Percentiles rank a stretch among this genome's conserved stretches.
Evolutionary conservation across 805 yeast genomes (phyloP).

Genomic region (Wickerhamiella slavikovae): DNA sequence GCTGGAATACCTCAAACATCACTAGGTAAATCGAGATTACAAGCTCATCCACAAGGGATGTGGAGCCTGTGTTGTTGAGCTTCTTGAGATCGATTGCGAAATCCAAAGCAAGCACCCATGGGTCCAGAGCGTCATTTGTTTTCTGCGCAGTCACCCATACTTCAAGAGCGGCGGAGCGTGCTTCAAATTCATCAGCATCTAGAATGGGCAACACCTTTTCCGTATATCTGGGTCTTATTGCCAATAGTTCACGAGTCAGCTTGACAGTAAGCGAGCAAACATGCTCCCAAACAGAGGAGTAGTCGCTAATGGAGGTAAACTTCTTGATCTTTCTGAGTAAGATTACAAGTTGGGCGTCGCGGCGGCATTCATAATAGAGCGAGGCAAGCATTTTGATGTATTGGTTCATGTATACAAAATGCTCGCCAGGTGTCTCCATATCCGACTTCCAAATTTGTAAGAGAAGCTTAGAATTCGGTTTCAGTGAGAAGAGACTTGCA

Average conservation of each 20-base stretch:
- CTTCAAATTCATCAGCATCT: slow-evolving; percentile 18
- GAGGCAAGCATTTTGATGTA: slow-evolving; percentile 47
- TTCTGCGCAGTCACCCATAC: slow-evolving; percentile 5
- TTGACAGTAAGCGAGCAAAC: slow-evolving; percentile 31
- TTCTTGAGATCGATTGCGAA: slow-evolving; percentile 34
- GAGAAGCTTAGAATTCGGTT: slow-evolving; percentile 42
- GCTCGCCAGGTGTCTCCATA: slow-evolving; percentile 78
- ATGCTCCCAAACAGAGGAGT: slow-evolving; percentile 45
- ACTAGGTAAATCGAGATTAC: slow-evolving; percentile 38
- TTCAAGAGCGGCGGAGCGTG: slow-evolving; percentile 19
- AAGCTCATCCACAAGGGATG: slow-evolving; percentile 53
- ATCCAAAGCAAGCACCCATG: slow-evolving; percentile 10
- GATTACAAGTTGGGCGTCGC: slow-evolving; percentile 35
- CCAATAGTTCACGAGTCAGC: slow-evolving; percentile 27
- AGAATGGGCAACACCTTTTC: slow-evolving; percentile 12
- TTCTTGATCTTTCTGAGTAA: slow-evolving; percentile 60
- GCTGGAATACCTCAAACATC: slow-evolving; percentile 16
- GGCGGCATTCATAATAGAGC: slow-evolving; percentile 30
- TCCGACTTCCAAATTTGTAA: slow-evolving; percentile 90
- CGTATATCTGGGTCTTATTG: slow-evolving; percentile 25
- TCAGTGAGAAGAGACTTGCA: slow-evolving; percentile 39
- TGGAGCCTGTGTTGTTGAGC: slow-evolving; percentile 65
- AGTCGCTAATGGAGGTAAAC: slow-evolving; percentile 52
- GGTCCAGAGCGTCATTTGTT: slow-evolving; percentile 5
- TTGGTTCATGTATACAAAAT: slow-evolving; percentile 54